phyloP scores from a whole-genome alignment of 345 rosid genomes.

The Sonneratia alba region DNA sequence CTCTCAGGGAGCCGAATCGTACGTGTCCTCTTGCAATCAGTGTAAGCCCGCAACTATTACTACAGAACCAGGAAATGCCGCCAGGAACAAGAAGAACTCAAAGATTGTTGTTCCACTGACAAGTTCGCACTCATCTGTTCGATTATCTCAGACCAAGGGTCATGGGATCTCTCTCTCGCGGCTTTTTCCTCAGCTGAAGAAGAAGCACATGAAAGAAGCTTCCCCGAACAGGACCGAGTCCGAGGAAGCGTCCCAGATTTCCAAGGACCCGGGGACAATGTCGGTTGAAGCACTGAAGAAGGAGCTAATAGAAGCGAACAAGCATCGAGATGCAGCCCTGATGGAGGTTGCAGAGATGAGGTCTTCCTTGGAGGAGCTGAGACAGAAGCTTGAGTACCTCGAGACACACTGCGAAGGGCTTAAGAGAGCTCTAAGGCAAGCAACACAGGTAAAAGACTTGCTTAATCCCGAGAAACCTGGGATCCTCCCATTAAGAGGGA shows the following conservation, averaged over 20 bases:
- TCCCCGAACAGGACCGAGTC: slow-evolving; percentile 70
- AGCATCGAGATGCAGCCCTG: slow-evolving; percentile 65
- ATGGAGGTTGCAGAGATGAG: slow-evolving; percentile 70
- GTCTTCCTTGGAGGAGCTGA: slow-evolving; percentile 61
- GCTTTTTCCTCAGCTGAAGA: slow-evolving; percentile 72
- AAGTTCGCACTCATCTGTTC: slow-evolving; percentile 52
- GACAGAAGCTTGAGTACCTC: slow-evolving; percentile 70
- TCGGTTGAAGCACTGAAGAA: slow-evolving; percentile 65
- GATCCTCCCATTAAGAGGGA: slow-evolving; percentile 27
- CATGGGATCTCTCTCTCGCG: slow-evolving; percentile 58
- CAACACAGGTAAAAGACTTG: slow-evolving; percentile 32
- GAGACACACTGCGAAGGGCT: slow-evolving; percentile 77
- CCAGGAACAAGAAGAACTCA: slow-evolving; percentile 39
- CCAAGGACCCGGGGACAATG: slow-evolving; percentile 45
- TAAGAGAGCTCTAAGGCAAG: slow-evolving; percentile 67
- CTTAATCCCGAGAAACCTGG: slow-evolving; percentile 23
- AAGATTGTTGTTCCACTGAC: slow-evolving; percentile 67
- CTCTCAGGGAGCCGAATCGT: slow-evolving; percentile 39
- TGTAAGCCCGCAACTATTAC: slow-evolving; percentile 45
- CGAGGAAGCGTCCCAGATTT: slow-evolving; percentile 59
- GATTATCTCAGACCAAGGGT: slow-evolving; percentile 51
- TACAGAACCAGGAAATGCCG: slow-evolving; percentile 26
- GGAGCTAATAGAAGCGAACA: slow-evolving; percentile 64
- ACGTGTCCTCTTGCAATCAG: slow-evolving; percentile 58
- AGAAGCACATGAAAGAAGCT: slow-evolving; percentile 47